Evolutionary conservation across 441 rosid genomes (phyloP).

Genomic region (Bocquillonia castaneifolia): DNA sequence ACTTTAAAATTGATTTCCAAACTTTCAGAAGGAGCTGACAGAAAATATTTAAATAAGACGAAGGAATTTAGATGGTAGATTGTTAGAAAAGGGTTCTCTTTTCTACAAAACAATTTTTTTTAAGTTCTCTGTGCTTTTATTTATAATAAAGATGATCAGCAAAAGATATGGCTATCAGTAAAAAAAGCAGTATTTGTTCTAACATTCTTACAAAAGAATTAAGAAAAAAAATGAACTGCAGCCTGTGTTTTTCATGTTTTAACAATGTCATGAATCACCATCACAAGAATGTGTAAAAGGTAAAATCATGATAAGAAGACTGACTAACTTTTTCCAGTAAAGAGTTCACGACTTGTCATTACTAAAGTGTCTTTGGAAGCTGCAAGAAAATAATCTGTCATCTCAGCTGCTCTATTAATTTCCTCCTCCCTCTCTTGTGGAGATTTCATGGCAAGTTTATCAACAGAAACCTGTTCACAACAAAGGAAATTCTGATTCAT

Average conservation of each 20-base stretch:
- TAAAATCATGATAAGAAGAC: slow-evolving; percentile 12
- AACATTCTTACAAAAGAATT: background rate
- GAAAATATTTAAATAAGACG: slow-evolving; percentile 19
- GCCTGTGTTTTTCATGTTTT: background rate
- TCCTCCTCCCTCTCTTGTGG: slow-evolving; percentile 69
- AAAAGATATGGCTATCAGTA: background rate
- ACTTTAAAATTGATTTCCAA: slow-evolving; percentile 90
- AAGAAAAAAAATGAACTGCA: background rate
- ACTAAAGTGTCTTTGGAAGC: slow-evolving; percentile 67
- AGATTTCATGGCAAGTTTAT: slow-evolving; percentile 77
- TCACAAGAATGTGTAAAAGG: slow-evolving; percentile 1
- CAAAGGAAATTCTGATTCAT: slow-evolving; percentile 11
- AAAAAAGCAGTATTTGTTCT: background rate
- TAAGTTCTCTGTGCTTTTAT: background rate
- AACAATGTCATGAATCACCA: slow-evolving; percentile 3
- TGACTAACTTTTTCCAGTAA: slow-evolving; percentile 74
- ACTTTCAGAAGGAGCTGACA: slow-evolving; percentile 84
- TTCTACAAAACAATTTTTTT: background rate
- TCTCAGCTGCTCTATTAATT: slow-evolving; percentile 65
- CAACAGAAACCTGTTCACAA: slow-evolving; percentile 65
- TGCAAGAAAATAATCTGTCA: slow-evolving; percentile 62
- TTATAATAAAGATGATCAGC: slow-evolving; percentile 4
- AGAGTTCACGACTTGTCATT: slow-evolving; percentile 88
- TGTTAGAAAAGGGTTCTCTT: background rate
- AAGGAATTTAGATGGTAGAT: slow-evolving; percentile 1